A percentile compares a stretch with the other conserved stretches of the same genome.
Evolutionary conservation across 352 stramenopile species (phyloP).

Genomic region (Pythium apleroticum): DNA sequence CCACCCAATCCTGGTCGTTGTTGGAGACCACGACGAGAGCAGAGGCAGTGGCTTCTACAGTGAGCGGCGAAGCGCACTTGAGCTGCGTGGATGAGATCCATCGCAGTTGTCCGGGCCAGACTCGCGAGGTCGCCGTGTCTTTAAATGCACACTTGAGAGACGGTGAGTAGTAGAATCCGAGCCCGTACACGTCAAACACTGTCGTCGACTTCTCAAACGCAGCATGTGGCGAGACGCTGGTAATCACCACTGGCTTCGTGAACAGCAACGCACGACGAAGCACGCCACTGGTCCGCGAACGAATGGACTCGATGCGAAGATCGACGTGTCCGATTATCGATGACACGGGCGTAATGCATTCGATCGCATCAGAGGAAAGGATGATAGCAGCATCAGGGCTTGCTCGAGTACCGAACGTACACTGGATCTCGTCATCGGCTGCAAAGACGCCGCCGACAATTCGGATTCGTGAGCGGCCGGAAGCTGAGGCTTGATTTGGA

Average conservation of each 20-base stretch:
- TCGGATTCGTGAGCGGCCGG: slow-evolving; percentile 63
- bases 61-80: slow-evolving; percentile 40
- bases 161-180: slow-evolving; percentile 49
- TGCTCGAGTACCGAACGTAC: slow-evolving; percentile 38
- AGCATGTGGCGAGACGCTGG: slow-evolving; percentile 36
- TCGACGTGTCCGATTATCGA: slow-evolving; percentile 23
- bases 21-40: slow-evolving; percentile 46
- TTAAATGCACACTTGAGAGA: slow-evolving; percentile 49
- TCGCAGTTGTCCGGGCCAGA: slow-evolving; percentile 18
- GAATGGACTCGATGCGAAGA: slow-evolving; percentile 11
- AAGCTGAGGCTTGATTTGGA: slow-evolving; percentile 48
- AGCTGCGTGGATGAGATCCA: slow-evolving; percentile 54
- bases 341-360: slow-evolving; percentile 41
- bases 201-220: slow-evolving; percentile 45
- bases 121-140: neutral
- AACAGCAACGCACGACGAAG: slow-evolving; percentile 39
- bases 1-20: slow-evolving; percentile 43
- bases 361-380: slow-evolving; percentile 39
- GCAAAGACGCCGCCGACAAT: slow-evolving; percentile 57
- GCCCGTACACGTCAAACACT: slow-evolving; percentile 59
- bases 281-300: slow-evolving; percentile 27
- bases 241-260: slow-evolving; percentile 41
- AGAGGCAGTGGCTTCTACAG: slow-evolving; percentile 22
- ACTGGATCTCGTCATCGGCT: slow-evolving; percentile 40
- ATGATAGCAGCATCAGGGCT: slow-evolving; percentile 32